phyloP scores from a whole-genome alignment of 257 asterid genomes.

The Lavandula angustifolia region DNA sequence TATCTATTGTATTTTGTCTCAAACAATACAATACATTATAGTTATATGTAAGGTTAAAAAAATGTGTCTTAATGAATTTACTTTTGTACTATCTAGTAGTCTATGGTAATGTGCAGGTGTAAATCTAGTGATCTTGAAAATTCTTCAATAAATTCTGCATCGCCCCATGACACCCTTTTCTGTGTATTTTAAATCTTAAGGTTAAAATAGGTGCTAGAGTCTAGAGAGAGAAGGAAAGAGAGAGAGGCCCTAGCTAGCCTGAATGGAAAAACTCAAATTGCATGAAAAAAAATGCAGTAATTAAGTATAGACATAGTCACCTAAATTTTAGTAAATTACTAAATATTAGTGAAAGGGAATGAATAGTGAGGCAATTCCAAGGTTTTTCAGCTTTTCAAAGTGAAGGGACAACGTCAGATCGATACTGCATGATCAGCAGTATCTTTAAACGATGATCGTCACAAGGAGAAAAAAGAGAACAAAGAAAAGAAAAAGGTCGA shows the following conservation, averaged over 20 bases:
- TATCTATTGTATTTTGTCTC: conserved; percentile 23
- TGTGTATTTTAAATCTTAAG: not conserved
- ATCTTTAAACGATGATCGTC: conserved; percentile 44
- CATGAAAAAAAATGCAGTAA: conserved; percentile 5
- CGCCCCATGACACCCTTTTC: not conserved
- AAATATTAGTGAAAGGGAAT: conserved; percentile 4
- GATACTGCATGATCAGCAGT: conserved; percentile 32
- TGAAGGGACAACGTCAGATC: conserved; percentile 36
- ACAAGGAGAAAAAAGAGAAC: conserved; percentile 33
- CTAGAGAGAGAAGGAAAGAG: conserved; percentile 22
- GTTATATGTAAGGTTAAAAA: not conserved
- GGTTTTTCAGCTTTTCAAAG: conserved; percentile 48
- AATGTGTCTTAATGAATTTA: too few species aligned
- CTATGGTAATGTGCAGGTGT: conserved; percentile 9
- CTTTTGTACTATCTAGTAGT: not conserved
- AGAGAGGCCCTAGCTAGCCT: not conserved
- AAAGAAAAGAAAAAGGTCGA: conserved; percentile 22
- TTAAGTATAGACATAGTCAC: not conserved
- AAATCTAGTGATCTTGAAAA: conserved; percentile 14
- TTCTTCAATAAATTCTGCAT: not conserved
- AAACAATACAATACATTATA: not conserved
- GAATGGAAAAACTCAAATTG: conserved; percentile 22
- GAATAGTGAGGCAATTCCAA: conserved; percentile 20
- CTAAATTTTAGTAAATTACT: too few species aligned
- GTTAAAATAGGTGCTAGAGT: not conserved